Conservation (phyloP, 169 alveolate species). For the Toxoplasma gondii region DNA sequence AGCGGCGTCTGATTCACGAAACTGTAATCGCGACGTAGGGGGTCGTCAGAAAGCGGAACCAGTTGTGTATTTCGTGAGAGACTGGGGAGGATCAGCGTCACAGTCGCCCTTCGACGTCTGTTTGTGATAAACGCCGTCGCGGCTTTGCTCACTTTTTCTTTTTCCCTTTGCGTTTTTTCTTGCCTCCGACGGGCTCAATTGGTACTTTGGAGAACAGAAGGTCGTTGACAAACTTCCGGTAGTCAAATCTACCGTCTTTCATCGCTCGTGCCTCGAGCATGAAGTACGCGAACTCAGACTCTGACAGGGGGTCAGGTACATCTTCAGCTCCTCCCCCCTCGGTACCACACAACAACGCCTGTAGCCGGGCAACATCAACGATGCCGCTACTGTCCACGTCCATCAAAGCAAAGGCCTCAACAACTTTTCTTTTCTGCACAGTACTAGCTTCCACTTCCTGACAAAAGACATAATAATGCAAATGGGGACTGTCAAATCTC, state of each 20-base stretch:
- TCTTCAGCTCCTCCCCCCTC: slow-evolving; percentile 10
- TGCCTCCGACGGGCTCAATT: slow-evolving; percentile 8
- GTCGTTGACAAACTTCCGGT: slow-evolving; percentile 12
- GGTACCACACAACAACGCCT: slow-evolving; percentile 22
- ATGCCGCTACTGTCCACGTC: slow-evolving; percentile 33
- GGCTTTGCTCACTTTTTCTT: neutral
- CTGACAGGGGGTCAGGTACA: neutral
- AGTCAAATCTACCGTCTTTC: slow-evolving; percentile 18
- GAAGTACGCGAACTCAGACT: slow-evolving; percentile 7
- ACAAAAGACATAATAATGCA: neutral
- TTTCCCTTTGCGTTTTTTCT: neutral
- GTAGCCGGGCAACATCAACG: neutral
- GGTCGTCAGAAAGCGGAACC: no score
- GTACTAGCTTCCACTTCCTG: slow-evolving; percentile 21
- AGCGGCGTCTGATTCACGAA: no score
- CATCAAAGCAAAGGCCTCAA: slow-evolving; percentile 20
- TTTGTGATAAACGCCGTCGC: neutral
- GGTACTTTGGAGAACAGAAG: slow-evolving; percentile 6
- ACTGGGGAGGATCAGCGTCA: no score
- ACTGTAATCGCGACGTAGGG: no score
- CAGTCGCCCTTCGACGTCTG: no score
- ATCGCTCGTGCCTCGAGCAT: slow-evolving; percentile 26
- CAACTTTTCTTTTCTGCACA: neutral
- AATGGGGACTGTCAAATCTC: neutral
- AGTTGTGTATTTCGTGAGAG: no score